Evolutionary conservation across 305 asterid genomes (phyloP), one percentile per base, ranked within the genome.

Genomic region (Fraxinus greggii): DNA sequence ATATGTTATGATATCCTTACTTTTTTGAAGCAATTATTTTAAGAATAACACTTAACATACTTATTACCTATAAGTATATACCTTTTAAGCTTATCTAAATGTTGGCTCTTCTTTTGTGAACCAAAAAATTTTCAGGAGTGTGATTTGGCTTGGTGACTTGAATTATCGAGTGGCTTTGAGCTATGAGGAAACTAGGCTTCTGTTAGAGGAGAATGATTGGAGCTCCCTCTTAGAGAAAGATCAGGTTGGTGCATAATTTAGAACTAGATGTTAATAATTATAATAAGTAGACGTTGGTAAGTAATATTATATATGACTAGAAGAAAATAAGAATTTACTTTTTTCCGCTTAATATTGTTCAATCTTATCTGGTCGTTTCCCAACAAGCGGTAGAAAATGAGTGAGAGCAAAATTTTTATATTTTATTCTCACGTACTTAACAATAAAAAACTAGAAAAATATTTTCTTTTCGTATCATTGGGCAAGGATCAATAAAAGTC

Each of bases 121-220:
- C 9, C 1, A 59, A 59, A 65, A 65, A 65, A 65, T 0, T 65
- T 65, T 24, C 73, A 26, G 73, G 19, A 12, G 35, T 8, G 75
- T 85, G 83, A 92, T 95, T 26, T 95, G 99, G 97, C 87, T 94
- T 24, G 99, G 99, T 31, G 99, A 95, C 89, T 89, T 95, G 92
- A 95, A 94, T 75, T 95, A 95, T 80, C 89, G 99, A 69, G 93
- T 94, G 45, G 89, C 97, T 23, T 84, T 93, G 88, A 93, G 94
- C 84, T 95, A 95, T n/a, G 92, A 92, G 45, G 95, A 92, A 80
- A 90, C 99, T 10, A 91, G 87, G 73, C 59, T 81, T 51, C 77
- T 92, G 31, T 70, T 95, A 76, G 97, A 92, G 90, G 94, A 88
- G 36, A 92, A 93, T 79, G 88, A 93, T 61, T 92, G 97, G 98